phyloP scores from a whole-genome alignment of 306 rosid genomes.

The Adenanthera pavonina region DNA sequence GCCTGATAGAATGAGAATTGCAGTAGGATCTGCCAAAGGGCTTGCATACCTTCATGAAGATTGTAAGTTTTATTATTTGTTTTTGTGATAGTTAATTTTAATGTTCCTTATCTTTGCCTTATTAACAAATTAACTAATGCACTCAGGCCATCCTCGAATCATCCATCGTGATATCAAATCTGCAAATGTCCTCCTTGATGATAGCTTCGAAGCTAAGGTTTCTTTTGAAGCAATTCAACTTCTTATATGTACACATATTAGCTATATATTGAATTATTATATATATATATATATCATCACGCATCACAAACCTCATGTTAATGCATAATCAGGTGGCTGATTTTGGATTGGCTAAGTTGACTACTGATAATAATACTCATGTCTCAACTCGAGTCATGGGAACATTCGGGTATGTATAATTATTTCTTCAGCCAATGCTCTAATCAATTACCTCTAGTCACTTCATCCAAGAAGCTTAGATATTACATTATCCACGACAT shows the following conservation, averaged over 20 bases:
- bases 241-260: neutral
- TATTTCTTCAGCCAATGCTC: neutral
- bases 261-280: neutral
- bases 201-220: slow-evolving; percentile 85
- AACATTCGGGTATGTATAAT: slow-evolving; percentile 85
- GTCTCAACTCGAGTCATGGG: slow-evolving; percentile 98
- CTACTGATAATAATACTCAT: slow-evolving; percentile 81
- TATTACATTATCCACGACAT: too few relatives aligned
- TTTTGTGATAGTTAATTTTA: neutral
- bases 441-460: neutral
- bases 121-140: slow-evolving; percentile 30
- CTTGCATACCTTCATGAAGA: slow-evolving; percentile 96
- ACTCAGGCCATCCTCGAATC: slow-evolving; percentile 85
- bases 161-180: slow-evolving; percentile 93
- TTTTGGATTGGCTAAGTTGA: slow-evolving; percentile 93
- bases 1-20: slow-evolving; percentile 76
- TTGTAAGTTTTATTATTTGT: slow-evolving; percentile 52
- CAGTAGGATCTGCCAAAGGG: slow-evolving; percentile 87
- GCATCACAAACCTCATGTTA: neutral
- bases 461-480: neutral
- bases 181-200: slow-evolving; percentile 82
- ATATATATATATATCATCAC: too few relatives aligned
- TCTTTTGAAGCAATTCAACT: neutral
- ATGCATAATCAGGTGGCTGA: slow-evolving; percentile 76
- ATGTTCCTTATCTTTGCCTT: neutral